Conservation (phyloP, 2,329 filamentous ascomycete genomes). For the Colletotrichum sp. region DNA sequence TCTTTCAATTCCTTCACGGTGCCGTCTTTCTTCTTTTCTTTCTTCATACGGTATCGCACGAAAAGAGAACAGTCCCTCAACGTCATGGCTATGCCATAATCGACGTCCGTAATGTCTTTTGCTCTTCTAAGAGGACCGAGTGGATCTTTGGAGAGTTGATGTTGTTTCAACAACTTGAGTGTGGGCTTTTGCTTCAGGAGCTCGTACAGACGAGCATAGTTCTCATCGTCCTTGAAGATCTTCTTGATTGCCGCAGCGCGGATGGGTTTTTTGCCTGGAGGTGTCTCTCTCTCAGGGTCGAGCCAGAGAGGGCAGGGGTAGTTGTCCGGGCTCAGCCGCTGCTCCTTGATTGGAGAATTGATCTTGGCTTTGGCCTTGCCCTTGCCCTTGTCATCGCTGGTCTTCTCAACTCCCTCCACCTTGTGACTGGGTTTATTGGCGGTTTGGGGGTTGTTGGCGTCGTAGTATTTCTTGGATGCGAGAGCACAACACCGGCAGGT, state of each 20-base stretch:
- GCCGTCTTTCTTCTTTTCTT: background rate
- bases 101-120: slow-evolving; percentile 36
- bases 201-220: background rate
- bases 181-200: background rate
- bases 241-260: background rate
- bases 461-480: slow-evolving; percentile 43
- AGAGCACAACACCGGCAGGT: slow-evolving; percentile 79
- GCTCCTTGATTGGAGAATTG: background rate
- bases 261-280: background rate
- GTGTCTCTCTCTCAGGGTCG: background rate
- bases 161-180: background rate
- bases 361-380: slow-evolving; percentile 8
- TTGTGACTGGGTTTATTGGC: background rate
- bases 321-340: background rate
- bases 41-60: slow-evolving; percentile 45
- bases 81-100: slow-evolving; percentile 77
- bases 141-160: slow-evolving; percentile 48
- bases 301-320: slow-evolving; percentile 21
- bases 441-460: background rate
- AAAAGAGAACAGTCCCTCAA: slow-evolving; percentile 81
- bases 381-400: slow-evolving; percentile 10
- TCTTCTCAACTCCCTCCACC: background rate
- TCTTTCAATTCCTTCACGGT: slow-evolving; percentile 8
- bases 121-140: slow-evolving; percentile 47
- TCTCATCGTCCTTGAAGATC: slow-evolving; percentile 8